Base-by-base conservation (phyloP, 768 basidiomycete species). In the Lactarius sanguifluus region DNA sequence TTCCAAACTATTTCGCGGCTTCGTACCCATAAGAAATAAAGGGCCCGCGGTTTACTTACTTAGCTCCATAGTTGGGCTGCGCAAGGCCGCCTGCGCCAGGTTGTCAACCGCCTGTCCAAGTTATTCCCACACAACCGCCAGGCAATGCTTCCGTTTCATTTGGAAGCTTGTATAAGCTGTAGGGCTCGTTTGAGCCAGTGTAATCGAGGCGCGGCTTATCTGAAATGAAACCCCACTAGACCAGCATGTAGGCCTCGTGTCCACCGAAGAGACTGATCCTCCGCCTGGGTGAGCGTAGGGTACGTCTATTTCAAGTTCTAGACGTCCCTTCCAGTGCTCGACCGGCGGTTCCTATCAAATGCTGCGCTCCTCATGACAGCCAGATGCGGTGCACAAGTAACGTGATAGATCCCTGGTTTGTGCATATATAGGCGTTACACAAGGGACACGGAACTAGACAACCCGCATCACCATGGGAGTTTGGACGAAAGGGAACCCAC, bases 391-490 rank as follows among this genome's bases (percentile, higher is more conserved):
- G 10, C 8, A 47, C 2, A 10, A 38, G n/a, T 50, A 50, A 50
- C 47, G 47, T 50, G 47, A 50, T 23, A 9, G n/a, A 23, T 50
- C 47, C 23, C 16, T 23, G 47, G 12, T 23, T 23, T 13, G 47
- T n/a, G 18, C n/a, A 50, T 50, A 50, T 23, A 50, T 47, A 47
- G 20, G n/a, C n/a, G n/a, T 12, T n/a, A 12, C 2, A 47, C 45
- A 1, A 3, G 20, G n/a, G n/a, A n/a, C 10, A 23, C n/a, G 10
- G n/a, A 12, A n/a, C 45, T 23, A 47, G 20, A 23, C n/a, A 47
- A 10, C 45, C n/a, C 10, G 23, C 18, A 20, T 47, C 47, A 59
- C 28, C n/a, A 66, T 66, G 65, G 34, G 45, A 38, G 20, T 38
- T 23, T 25, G 45, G 45, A 5, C 65, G 32, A 57, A 6, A 12